Conservation (phyloP, 352 stramenopile genomes). For the Globisporangium spiculum region DNA sequence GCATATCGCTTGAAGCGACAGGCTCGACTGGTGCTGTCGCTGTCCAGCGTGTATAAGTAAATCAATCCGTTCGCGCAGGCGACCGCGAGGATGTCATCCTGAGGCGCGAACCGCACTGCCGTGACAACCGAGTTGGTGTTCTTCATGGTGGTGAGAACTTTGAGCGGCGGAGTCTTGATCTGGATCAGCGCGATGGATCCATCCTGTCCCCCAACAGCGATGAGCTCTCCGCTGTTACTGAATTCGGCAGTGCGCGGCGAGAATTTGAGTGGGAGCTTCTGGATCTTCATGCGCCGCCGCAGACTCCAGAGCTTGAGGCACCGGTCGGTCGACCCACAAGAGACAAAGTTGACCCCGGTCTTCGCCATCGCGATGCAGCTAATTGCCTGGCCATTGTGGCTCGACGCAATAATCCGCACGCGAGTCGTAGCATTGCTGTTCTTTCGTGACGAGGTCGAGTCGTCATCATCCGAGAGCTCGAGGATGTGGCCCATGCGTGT, state of each 20-base stretch:
- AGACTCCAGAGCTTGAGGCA: slow-evolving; percentile 64
- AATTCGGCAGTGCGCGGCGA: slow-evolving; percentile 31
- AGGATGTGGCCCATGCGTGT: slow-evolving; percentile 59
- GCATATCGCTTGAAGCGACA: slow-evolving; percentile 43
- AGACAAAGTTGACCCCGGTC: slow-evolving; percentile 48
- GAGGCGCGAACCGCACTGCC: slow-evolving; percentile 48
- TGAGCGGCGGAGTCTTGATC: slow-evolving; percentile 18
- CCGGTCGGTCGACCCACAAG: slow-evolving; percentile 38
- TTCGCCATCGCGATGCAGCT: slow-evolving; percentile 23
- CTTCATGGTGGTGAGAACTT: slow-evolving; percentile 48
- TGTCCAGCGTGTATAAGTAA: slow-evolving; percentile 67
- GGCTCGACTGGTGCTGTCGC: slow-evolving; percentile 3
- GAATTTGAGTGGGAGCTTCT: slow-evolving; percentile 29
- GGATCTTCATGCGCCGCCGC: slow-evolving; percentile 27
- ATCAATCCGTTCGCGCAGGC: slow-evolving; percentile 60
- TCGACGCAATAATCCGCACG: slow-evolving; percentile 44
- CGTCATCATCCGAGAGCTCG: slow-evolving; percentile 45
- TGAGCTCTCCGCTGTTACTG: slow-evolving; percentile 39
- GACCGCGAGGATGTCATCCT: slow-evolving; percentile 42
- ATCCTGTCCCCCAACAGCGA: slow-evolving; percentile 58
- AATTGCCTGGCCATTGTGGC: slow-evolving; percentile 30
- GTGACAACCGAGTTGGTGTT: slow-evolving; percentile 47
- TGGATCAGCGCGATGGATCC: slow-evolving; percentile 48
- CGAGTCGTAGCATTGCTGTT: not conserved
- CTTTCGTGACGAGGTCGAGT: not conserved